These are phyloP conservation scores for Vitis labrusca DNA, from an alignment of 164 flowering plant genomes.

Conservation along the genomic window DNA sequence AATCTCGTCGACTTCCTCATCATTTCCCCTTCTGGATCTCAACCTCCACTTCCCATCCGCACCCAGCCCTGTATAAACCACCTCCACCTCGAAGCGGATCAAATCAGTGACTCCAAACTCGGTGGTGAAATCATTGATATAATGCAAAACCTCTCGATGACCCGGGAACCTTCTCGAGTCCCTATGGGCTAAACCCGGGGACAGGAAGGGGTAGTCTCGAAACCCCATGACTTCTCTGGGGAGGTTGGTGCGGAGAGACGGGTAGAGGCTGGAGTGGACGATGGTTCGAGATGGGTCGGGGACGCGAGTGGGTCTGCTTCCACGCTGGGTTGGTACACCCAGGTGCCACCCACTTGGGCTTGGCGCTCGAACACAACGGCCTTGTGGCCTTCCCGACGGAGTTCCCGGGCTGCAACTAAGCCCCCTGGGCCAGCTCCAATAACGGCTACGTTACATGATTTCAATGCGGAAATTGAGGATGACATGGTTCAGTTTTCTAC, in stretches of 20 bases:
- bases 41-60: constrained; percentile 18
- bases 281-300: constrained; percentile 42
- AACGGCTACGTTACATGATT: constrained; percentile 46
- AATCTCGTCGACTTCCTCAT: constrained; percentile 7
- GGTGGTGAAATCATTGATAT: constrained; percentile 40
- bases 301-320: constrained; percentile 56
- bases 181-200: too few relatives aligned
- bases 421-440: constrained; percentile 69
- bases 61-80: constrained; percentile 32
- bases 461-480: not conserved
- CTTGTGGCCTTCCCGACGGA: constrained; percentile 53
- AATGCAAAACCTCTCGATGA: constrained; percentile 54
- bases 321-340: constrained; percentile 43
- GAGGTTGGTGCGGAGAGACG: constrained; percentile 64
- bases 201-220: constrained; percentile 39
- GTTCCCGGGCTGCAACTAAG: constrained; percentile 57
- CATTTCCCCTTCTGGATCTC: constrained; percentile 1
- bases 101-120: constrained; percentile 32
- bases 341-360: constrained; percentile 52
- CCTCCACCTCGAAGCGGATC: constrained; percentile 38
- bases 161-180: constrained; percentile 42
- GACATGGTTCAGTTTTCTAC: not conserved
- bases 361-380: constrained; percentile 55
- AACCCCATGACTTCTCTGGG: constrained; percentile 71
- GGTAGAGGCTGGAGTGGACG: constrained; percentile 57